phyloP scores from a whole-genome alignment of 176 grass and related monocot genomes.

The Triticum turgidum region DNA sequence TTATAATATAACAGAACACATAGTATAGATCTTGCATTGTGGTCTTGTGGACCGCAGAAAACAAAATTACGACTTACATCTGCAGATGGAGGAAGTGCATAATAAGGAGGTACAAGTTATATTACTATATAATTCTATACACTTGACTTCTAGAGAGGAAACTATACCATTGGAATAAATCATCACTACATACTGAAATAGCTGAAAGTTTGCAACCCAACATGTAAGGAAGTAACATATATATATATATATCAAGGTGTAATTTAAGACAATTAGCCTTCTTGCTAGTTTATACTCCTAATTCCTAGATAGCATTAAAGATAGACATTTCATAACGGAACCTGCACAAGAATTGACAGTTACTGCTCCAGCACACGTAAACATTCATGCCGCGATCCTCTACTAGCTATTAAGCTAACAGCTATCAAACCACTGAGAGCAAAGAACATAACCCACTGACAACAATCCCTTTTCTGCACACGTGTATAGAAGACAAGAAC shows the following conservation, averaged over 20 bases:
- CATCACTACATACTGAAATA: constrained; percentile 3
- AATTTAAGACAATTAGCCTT: neutral
- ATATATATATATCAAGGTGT: neutral
- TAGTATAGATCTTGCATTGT: neutral
- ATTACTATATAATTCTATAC: neutral
- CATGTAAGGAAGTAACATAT: neutral
- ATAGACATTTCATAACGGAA: constrained; percentile 2
- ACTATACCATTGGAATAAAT: constrained; percentile 14
- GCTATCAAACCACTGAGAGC: neutral
- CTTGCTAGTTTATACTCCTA: neutral
- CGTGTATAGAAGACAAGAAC: constrained; percentile 31
- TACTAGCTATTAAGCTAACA: neutral
- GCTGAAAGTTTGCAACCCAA: neutral
- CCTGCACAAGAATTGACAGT: neutral
- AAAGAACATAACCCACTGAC: constrained; percentile 15
- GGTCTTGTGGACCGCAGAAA: neutral
- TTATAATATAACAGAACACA: neutral
- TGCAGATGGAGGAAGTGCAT: neutral
- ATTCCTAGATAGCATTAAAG: constrained; percentile 17
- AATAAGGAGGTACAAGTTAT: neutral
- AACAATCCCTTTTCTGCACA: neutral
- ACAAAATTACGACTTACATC: neutral
- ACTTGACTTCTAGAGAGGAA: constrained; percentile 16
- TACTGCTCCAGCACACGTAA: neutral
- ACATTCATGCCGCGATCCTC: neutral